Evolutionary conservation across 257 asterid species (phyloP).

Genomic region (Nicotiana obtusifolia): DNA sequence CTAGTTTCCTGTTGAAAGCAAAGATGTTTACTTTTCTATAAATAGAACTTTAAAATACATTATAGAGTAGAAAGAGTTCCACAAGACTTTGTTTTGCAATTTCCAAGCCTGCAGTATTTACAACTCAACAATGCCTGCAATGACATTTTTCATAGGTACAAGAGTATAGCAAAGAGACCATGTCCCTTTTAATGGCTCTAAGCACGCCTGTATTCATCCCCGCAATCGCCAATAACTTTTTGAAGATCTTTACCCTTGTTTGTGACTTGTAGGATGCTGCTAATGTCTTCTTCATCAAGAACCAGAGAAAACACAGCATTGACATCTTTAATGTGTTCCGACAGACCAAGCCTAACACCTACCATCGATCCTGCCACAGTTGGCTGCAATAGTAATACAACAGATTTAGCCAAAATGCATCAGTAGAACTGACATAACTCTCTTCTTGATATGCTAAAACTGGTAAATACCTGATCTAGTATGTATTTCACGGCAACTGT

Average conservation of each 20-base stretch:
- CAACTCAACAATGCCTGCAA: background rate
- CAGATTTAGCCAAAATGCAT: background rate
- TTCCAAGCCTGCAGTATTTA: background rate
- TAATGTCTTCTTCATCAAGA: slow-evolving; percentile 69
- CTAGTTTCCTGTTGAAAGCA: background rate
- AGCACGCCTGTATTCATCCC: slow-evolving; percentile 82
- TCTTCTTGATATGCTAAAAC: background rate
- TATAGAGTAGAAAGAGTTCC: background rate
- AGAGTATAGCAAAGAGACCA: background rate
- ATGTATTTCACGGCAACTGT: slow-evolving; percentile 79
- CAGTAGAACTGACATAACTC: background rate
- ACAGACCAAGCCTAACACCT: slow-evolving; percentile 87
- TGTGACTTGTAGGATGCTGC: slow-evolving; percentile 56
- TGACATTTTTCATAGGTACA: background rate
- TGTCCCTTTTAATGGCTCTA: background rate
- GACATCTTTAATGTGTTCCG: slow-evolving; percentile 69
- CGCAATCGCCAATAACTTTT: slow-evolving; percentile 78
- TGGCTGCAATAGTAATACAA: slow-evolving; percentile 46
- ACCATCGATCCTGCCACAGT: slow-evolving; percentile 96
- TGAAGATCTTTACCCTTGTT: slow-evolving; percentile 75
- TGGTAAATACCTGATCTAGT: slow-evolving; percentile 62
- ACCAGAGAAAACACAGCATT: slow-evolving; percentile 60
- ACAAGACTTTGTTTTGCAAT: background rate
- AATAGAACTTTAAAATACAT: background rate
- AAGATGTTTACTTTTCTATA: background rate